Evolutionary conservation across 768 basidiomycete genomes (phyloP).

Genomic region (Trametes cinnabarina): DNA sequence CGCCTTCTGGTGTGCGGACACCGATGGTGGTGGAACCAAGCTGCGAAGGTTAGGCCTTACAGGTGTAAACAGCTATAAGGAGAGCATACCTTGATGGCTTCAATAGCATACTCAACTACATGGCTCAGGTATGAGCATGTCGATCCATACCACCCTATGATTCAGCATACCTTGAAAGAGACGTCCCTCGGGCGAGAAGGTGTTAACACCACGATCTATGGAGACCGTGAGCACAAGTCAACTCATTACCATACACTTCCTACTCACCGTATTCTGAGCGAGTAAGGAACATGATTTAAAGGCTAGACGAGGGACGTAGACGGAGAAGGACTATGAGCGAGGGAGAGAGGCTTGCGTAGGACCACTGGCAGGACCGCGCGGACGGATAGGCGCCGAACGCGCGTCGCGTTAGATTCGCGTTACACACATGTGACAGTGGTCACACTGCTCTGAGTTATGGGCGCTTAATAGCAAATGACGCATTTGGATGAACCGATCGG

Average conservation of each 20-base stretch:
- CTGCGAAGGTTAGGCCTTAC: too few relatives aligned
- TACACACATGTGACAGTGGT: constrained; percentile 6
- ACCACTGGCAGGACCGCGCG: constrained; percentile 6
- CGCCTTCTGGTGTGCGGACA: constrained; percentile 85
- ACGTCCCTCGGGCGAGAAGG: constrained; percentile 97
- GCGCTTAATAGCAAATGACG: not conserved
- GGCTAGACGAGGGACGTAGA: not conserved
- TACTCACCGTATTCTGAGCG: constrained; percentile 87
- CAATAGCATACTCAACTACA: constrained; percentile 98
- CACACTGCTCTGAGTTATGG: not conserved
- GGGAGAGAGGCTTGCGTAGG: constrained; percentile 18
- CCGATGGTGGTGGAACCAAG: constrained; percentile 98
- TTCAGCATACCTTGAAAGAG: constrained; percentile 84
- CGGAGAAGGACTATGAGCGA: not conserved
- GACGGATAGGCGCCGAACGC: constrained; percentile 17
- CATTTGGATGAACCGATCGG: not conserved
- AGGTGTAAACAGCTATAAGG: not conserved
- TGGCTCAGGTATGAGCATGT: not conserved
- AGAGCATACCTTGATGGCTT: constrained; percentile 85
- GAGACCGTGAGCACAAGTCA: not conserved
- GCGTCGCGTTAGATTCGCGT: constrained; percentile 21
- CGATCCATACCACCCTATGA: not conserved
- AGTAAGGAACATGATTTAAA: constrained; percentile 75
- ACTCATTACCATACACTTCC: not conserved
- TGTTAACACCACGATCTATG: constrained; percentile 96